Conservation (phyloP, 2,329 filamentous ascomycete species). For the Fusarium odoratissimum region DNA sequence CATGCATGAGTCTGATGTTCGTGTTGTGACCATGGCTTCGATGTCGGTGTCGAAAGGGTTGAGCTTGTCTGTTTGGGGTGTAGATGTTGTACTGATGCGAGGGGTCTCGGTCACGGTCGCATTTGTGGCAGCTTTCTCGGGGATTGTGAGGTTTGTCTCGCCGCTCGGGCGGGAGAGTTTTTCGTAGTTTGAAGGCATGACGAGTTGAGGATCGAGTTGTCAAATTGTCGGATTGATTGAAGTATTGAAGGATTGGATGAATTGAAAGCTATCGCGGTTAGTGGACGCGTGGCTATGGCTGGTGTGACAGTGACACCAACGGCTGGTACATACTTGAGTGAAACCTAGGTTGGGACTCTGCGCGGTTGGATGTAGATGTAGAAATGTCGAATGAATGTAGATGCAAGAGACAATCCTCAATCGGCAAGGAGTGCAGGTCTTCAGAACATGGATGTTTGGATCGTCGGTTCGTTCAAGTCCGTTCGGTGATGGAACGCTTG, state of each 20-base stretch:
- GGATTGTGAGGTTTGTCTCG: constrained; percentile 41
- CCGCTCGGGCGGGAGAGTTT: constrained; percentile 42
- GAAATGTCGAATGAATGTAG: background rate
- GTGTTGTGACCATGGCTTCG: constrained; percentile 61
- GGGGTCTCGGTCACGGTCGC: constrained; percentile 40
- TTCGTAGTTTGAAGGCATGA: constrained; percentile 46
- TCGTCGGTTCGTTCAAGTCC: constrained; percentile 33
- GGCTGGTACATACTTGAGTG: constrained; percentile 31
- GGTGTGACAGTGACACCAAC: constrained; percentile 29
- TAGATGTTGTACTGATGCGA: constrained; percentile 55
- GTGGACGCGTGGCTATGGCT: constrained; percentile 35
- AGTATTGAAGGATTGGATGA: background rate
- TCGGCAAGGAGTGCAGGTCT: constrained; percentile 13
- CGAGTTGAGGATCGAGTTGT: background rate
- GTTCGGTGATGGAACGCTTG: constrained; percentile 19
- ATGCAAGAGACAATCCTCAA: constrained; percentile 3
- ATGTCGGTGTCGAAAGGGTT: constrained; percentile 70
- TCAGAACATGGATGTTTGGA: constrained; percentile 29
- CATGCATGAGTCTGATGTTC: constrained; percentile 44
- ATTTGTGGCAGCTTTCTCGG: constrained; percentile 47
- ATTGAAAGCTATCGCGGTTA: constrained; percentile 6
- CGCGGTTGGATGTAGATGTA: background rate
- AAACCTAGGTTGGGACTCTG: background rate
- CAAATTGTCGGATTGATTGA: no score
- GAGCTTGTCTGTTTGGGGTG: constrained; percentile 56